Evolutionary conservation across 73 alveolate genomes (phyloP).

Genomic region (Paramecium sexaurelia): DNA sequence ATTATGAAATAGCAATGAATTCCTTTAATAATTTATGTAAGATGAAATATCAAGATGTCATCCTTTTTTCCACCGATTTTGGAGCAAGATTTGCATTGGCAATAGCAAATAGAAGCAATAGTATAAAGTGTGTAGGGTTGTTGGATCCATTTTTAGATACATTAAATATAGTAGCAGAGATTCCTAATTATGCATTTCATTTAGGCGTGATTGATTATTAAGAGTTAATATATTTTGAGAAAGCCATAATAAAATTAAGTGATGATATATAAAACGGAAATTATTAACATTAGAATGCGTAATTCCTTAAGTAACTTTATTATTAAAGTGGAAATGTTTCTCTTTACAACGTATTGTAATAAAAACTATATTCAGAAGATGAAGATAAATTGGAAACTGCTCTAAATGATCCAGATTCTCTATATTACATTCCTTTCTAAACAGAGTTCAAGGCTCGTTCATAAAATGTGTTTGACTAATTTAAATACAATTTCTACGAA

Average conservation of each 20-base stretch:
- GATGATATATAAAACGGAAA: background rate
- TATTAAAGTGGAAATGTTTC: background rate
- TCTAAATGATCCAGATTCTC: background rate
- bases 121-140: background rate
- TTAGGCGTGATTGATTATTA: slow-evolving; percentile 45
- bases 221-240: slow-evolving; percentile 9
- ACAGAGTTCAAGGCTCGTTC: background rate
- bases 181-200: slow-evolving; percentile 32
- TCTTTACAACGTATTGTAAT: background rate
- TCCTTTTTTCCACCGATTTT: slow-evolving; percentile 21
- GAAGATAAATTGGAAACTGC: background rate
- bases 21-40: background rate
- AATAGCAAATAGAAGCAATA: background rate
- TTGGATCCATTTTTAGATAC: slow-evolving; percentile 27
- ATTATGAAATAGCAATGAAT: background rate
- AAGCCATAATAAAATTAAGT: slow-evolving; percentile 2
- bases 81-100: slow-evolving; percentile 35
- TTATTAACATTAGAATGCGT: background rate
- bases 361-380: slow-evolving; percentile 11
- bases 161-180: background rate
- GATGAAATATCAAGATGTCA: background rate
- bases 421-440: background rate
- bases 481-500: background rate
- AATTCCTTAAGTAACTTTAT: background rate
- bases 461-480: background rate